Conservation (phyloP, 768 basidiomycete species). For the Trametes maxima region DNA sequence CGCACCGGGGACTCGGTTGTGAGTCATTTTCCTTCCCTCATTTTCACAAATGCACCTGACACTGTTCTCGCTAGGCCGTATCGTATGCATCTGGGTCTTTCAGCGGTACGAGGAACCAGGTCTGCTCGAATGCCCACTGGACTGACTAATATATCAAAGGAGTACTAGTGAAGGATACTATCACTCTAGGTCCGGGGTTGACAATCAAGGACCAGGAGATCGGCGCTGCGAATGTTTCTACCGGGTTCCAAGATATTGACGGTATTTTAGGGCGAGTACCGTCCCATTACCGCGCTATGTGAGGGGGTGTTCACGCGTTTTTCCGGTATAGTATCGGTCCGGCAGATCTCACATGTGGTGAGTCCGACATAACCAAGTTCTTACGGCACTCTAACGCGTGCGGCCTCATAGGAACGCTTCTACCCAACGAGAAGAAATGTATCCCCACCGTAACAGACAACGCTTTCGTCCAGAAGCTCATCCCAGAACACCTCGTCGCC, state of each 20-base stretch:
- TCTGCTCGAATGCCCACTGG: neutral
- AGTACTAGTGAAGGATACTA: conserved; percentile 45
- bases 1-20: conserved; percentile 27
- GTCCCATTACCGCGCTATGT: neutral
- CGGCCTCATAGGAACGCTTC: conserved; percentile 43
- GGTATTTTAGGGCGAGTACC: conserved; percentile 64
- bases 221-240: conserved; percentile 53
- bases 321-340: neutral
- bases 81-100: conserved; percentile 19
- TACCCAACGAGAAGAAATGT: conserved; percentile 17
- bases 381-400: neutral
- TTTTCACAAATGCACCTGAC: neutral
- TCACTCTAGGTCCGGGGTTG: conserved; percentile 49
- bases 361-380: neutral
- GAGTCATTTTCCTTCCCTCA: neutral
- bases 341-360: neutral
- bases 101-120: neutral
- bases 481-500: conserved; percentile 30
- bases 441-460: conserved; percentile 45
- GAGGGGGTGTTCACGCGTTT: neutral
- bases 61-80: conserved; percentile 3
- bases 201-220: conserved; percentile 59
- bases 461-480: conserved; percentile 33
- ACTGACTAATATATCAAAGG: conserved; percentile 16
- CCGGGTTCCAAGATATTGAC: conserved; percentile 51